Evolutionary conservation across 2,329 filamentous ascomycete species (phyloP).

Genomic region (Cladosporium oxysporum): DNA sequence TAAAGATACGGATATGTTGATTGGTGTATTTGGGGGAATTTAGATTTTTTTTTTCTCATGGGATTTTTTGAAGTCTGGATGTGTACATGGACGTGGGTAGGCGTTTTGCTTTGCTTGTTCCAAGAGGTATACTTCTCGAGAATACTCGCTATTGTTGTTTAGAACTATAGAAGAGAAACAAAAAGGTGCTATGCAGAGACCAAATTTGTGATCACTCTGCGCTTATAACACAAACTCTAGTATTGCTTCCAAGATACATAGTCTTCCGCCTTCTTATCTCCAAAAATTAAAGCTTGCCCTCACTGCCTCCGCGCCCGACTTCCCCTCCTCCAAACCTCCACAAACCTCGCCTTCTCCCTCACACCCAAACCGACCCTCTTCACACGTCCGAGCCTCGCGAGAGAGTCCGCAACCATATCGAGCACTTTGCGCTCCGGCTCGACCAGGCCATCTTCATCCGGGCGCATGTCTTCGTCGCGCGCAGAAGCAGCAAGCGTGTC

Average conservation of each 20-base stretch:
- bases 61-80: background rate
- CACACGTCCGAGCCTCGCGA: slow-evolving; percentile 83
- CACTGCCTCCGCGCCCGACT: slow-evolving; percentile 15
- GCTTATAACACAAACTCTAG: background rate
- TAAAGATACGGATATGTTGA: background rate
- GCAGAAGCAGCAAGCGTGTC: slow-evolving; percentile 42
- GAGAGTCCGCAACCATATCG: slow-evolving; percentile 77
- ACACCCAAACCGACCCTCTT: slow-evolving; percentile 86
- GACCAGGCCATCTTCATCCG: slow-evolving; percentile 36
- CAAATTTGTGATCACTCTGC: background rate
- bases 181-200: background rate
- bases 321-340: slow-evolving; percentile 62
- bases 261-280: background rate
- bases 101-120: background rate
- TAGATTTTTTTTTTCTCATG: background rate
- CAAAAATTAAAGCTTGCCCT: background rate
- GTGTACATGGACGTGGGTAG: background rate
- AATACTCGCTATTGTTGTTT: background rate
- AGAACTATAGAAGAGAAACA: background rate
- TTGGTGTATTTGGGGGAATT: background rate
- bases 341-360: slow-evolving; percentile 79
- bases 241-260: background rate
- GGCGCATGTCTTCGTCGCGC: slow-evolving; percentile 36
- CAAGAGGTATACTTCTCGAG: background rate
- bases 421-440: slow-evolving; percentile 68